Evolutionary conservation across 2,329 filamentous ascomycete species (phyloP).

Genomic region (Sarocladium brachiariae): DNA sequence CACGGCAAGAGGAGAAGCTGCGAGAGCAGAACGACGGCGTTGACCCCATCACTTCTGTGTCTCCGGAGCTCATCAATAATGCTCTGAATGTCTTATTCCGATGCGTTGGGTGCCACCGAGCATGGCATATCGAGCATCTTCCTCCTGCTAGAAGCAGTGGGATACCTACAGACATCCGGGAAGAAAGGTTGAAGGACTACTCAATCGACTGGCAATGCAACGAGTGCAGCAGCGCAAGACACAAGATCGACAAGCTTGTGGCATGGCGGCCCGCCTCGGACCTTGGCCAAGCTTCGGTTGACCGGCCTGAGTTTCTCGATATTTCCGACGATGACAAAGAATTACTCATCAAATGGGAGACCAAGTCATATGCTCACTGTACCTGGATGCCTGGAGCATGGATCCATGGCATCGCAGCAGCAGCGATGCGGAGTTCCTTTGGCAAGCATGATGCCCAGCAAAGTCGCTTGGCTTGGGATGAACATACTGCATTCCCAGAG

Average conservation of each 20-base stretch:
- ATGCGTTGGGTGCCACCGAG: constrained; percentile 68
- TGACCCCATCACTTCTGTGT: constrained; percentile 66
- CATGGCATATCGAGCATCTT: constrained; percentile 80
- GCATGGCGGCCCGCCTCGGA: constrained; percentile 68
- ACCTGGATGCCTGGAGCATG: constrained; percentile 85
- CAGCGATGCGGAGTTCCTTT: constrained; percentile 67
- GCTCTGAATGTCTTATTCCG: constrained; percentile 72
- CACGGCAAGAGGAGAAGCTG: constrained; percentile 76
- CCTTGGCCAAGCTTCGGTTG: not conserved
- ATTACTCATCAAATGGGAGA: constrained; percentile 86
- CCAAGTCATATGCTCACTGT: constrained; percentile 72
- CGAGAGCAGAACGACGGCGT: constrained; percentile 70
- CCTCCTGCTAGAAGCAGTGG: constrained; percentile 37
- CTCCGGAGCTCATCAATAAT: constrained; percentile 64
- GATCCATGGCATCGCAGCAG: constrained; percentile 66
- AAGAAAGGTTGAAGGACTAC: constrained; percentile 64
- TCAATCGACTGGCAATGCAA: constrained; percentile 70
- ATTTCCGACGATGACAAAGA: constrained; percentile 63
- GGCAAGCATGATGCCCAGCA: constrained; percentile 58
- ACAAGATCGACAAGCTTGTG: constrained; percentile 70
- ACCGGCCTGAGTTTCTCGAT: constrained; percentile 35
- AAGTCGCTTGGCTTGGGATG: constrained; percentile 56
- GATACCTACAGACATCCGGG: constrained; percentile 25
- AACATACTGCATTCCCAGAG: constrained; percentile 76
- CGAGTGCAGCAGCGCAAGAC: constrained; percentile 58